Conservation (phyloP, 768 basidiomycete genomes). For the Lactarius akahatsu region DNA sequence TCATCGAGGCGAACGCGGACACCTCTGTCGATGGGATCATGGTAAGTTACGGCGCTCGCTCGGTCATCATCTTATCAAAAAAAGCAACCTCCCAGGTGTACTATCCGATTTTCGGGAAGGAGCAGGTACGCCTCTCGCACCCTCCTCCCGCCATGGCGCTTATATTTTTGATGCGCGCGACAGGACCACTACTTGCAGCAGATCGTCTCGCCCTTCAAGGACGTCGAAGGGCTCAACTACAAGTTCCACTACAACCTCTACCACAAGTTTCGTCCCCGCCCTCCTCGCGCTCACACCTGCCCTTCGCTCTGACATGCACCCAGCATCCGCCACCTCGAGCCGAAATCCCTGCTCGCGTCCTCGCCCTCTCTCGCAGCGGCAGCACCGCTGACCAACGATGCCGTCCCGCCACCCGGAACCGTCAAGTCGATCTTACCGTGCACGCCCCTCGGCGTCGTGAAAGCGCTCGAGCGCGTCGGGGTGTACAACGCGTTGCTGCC, state of each 20-base stretch:
- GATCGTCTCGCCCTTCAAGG: slow-evolving; percentile 93
- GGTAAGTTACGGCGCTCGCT: slow-evolving; percentile 49
- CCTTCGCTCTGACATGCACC: slow-evolving; percentile 1
- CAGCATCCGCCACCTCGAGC: slow-evolving; percentile 91
- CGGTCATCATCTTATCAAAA: too few species aligned
- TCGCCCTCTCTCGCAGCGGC: slow-evolving; percentile 36
- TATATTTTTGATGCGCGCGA: not conserved
- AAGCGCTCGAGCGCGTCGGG: slow-evolving; percentile 85
- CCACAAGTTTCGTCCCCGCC: slow-evolving; percentile 64
- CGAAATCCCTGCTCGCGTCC: slow-evolving; percentile 60
- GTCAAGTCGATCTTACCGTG: slow-evolving; percentile 98
- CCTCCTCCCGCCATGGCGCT: too few species aligned
- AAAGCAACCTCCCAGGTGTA: slow-evolving; percentile 63
- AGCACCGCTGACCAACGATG: slow-evolving; percentile 41
- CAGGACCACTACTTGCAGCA: slow-evolving; percentile 98
- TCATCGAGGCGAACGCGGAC: slow-evolving; percentile 94
- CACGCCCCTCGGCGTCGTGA: slow-evolving; percentile 95
- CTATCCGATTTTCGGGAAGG: slow-evolving; percentile 91
- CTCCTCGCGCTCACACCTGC: not conserved
- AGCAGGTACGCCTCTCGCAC: slow-evolving; percentile 53
- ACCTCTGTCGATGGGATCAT: slow-evolving; percentile 86
- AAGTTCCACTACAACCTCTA: slow-evolving; percentile 95
- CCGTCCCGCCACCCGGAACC: slow-evolving; percentile 74
- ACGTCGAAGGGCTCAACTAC: slow-evolving; percentile 96
- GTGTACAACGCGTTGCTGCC: slow-evolving; percentile 92